Conservation (phyloP, 106 monocot species). For the Allium sativum region DNA sequence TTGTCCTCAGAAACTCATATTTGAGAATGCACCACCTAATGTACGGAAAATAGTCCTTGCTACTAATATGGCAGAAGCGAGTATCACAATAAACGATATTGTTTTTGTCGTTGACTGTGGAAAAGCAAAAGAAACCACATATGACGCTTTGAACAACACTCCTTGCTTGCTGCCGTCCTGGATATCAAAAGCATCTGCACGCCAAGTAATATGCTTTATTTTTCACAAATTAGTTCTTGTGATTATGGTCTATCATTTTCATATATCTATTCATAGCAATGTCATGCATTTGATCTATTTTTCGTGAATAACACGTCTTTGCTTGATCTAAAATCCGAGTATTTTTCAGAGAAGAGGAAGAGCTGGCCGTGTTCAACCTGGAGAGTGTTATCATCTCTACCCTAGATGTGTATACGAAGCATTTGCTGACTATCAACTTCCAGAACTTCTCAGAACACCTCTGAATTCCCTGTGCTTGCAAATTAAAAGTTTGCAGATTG, state of each 20-base stretch:
- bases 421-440: conserved; percentile 96
- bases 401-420: conserved; percentile 97
- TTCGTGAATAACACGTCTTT: neutral
- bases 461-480: conserved; percentile 93
- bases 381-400: conserved; percentile 97
- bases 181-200: conserved; percentile 98
- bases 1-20: conserved; percentile 78
- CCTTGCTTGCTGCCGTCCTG: conserved; percentile 96
- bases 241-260: no score
- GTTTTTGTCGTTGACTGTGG: conserved; percentile 99
- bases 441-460: conserved; percentile 95
- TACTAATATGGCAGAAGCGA: conserved; percentile 99
- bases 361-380: conserved; percentile 98
- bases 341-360: conserved; percentile 84
- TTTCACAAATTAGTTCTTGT: neutral
- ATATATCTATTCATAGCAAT: no score
- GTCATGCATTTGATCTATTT: no score
- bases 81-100: conserved; percentile 98
- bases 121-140: conserved; percentile 96
- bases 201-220: conserved; percentile 43
- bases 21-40: conserved; percentile 88
- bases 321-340: neutral
- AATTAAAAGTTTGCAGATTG: conserved; percentile 96
- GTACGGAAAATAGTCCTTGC: conserved; percentile 92
- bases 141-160: conserved; percentile 98